phyloP scores from a whole-genome alignment of 345 rosid genomes.

The Rhizophora mangle region DNA sequence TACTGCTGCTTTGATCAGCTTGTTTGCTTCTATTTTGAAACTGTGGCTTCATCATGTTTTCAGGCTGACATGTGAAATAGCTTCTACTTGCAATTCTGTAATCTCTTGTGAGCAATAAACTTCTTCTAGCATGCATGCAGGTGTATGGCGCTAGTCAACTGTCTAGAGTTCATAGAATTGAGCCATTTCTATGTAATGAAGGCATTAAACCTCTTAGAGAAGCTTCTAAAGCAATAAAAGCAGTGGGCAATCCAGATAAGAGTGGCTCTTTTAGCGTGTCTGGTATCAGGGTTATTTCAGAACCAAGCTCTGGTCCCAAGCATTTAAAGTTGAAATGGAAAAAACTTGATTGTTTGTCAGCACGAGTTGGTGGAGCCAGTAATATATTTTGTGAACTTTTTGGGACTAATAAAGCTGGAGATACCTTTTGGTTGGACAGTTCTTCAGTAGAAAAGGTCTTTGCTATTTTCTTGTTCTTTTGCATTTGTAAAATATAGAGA shows the following conservation, averaged over 20 bases:
- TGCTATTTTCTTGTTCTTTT: neutral
- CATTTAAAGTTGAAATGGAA: constrained; percentile 73
- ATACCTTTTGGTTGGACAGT: constrained; percentile 97
- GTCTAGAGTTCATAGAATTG: constrained; percentile 39
- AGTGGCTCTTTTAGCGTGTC: constrained; percentile 31
- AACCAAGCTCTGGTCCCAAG: constrained; percentile 26
- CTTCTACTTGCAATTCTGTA: constrained; percentile 9
- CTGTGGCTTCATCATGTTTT: neutral
- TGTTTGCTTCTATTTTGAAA: neutral
- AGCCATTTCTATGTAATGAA: constrained; percentile 25
- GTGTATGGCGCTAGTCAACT: constrained; percentile 43
- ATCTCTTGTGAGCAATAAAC: constrained; percentile 57
- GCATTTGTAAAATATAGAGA: neutral
- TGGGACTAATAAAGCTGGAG: constrained; percentile 47
- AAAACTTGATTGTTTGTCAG: constrained; percentile 56
- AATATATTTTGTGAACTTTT: constrained; percentile 66
- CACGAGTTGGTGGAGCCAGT: constrained; percentile 69
- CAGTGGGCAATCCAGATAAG: constrained; percentile 24
- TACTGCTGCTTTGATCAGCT: neutral
- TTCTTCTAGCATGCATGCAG: constrained; percentile 76
- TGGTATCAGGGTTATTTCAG: constrained; percentile 31
- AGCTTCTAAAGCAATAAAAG: constrained; percentile 27
- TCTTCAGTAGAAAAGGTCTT: constrained; percentile 87
- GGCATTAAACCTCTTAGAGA: constrained; percentile 27
- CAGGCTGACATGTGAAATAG: neutral